Base-by-base conservation (phyloP, 208 protist species). In the Endotrypanum monterogeii region DNA sequence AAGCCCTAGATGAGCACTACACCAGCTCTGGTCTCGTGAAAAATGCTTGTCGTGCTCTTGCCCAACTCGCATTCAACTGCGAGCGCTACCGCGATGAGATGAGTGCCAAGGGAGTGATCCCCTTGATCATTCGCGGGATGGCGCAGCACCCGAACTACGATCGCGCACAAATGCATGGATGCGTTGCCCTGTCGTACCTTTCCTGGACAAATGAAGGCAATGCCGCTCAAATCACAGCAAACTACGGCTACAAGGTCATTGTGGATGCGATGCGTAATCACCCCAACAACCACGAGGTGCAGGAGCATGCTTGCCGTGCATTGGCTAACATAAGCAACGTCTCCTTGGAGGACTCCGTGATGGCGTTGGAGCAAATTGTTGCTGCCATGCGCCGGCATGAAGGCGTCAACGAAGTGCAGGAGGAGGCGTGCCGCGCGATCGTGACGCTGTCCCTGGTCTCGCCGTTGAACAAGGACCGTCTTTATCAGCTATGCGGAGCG, bases 101-200 rank as follows among this genome's bases (percentile, higher is more conserved):
- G 91, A 93, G 87, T 57, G 84, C 85, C 46, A 88, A 83, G 67
- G 91, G 90, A 39, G 88, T 91, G 3, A 97, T 97, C 72, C 89
- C 89, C 12, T 78, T 95, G 14, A 94, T 98, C 70, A 91, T 96
- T 48, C 83, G 84, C 20, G 91, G 90, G n/a, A 96, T 96, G 90
- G 84, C 88, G 69, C 78, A 94, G 67, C 91, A 96, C 65, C 88
- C 87, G 12, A 85, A 80, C 79, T 94, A 94, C 82, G 94, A 98
- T 72, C 80, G 92, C 23, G 94, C 90, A 46, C 90, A 96, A 82
- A 92, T 96, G 88, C 94, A 98, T 81, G 92, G 90, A 44, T 96
- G 91, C 70, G 87, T 95, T n/a, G 94, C 91, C 41, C 83, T 98
- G 56, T 96, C 94, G 50, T 98, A 98, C 79, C 86, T 98, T 46